phyloP scores from a whole-genome alignment of 306 rosid species.

The Quercus alba region DNA sequence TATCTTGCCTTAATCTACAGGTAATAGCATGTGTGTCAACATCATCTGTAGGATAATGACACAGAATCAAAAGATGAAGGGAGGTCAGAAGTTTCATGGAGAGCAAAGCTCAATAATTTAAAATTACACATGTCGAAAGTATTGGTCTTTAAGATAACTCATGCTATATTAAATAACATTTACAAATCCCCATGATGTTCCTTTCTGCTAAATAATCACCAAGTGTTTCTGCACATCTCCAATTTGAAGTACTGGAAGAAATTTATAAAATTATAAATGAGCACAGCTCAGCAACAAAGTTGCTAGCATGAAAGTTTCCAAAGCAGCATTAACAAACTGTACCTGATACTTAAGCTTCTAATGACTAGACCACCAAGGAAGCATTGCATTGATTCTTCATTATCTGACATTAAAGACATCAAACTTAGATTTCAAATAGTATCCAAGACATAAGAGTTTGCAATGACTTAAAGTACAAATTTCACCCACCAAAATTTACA shows the following conservation, averaged over 20 bases:
- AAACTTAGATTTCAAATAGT: background rate
- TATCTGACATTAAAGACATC: slow-evolving; percentile 44
- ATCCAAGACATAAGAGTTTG: slow-evolving; percentile 4
- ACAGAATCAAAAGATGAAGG: slow-evolving; percentile 9
- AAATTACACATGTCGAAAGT: background rate
- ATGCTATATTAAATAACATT: slow-evolving; percentile 38
- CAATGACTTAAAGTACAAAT: background rate
- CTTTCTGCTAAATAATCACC: slow-evolving; percentile 80
- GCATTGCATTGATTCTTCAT: slow-evolving; percentile 77
- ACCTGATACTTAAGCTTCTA: slow-evolving; percentile 85
- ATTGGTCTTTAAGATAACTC: background rate
- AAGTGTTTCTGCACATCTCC: slow-evolving; percentile 69
- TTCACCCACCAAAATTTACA: slow-evolving; percentile 66
- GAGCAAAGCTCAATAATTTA: background rate
- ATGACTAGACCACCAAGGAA: slow-evolving; percentile 87
- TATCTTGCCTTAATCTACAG: slow-evolving; percentile 82
- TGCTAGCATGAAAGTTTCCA: background rate
- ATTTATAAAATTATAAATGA: slow-evolving; percentile 4
- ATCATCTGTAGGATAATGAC: slow-evolving; percentile 62
- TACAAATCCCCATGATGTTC: slow-evolving; percentile 96
- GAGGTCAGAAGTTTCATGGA: too few species aligned
- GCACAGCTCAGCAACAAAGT: slow-evolving; percentile 13
- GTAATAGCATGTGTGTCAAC: slow-evolving; percentile 93
- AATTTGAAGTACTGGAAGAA: slow-evolving; percentile 75
- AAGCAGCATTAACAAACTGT: slow-evolving; percentile 11